Conservation (phyloP, 805 yeast species). For the Dipodascopsis uninucleata region DNA sequence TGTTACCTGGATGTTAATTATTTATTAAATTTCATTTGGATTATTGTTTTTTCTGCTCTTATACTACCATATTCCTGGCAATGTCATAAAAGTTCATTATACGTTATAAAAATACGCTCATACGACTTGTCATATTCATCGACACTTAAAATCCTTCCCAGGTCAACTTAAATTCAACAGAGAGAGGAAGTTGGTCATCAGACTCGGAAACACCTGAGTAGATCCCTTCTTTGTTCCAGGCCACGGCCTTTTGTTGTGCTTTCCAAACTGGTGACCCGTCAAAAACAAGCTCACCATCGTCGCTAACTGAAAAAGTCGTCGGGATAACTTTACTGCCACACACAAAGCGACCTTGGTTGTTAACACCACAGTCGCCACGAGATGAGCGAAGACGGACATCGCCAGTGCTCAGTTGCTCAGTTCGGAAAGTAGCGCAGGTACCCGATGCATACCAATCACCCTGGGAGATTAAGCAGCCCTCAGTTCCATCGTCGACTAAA, state of each 20-base stretch:
- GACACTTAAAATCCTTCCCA: too few relatives aligned
- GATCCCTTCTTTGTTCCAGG: conserved; percentile 25
- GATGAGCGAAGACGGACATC: conserved; percentile 13
- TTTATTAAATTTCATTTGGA: too few relatives aligned
- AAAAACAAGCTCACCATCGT: conserved; percentile 16
- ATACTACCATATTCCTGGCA: too few relatives aligned
- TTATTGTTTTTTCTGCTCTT: too few relatives aligned
- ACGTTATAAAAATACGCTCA: too few relatives aligned
- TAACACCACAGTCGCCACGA: conserved; percentile 22
- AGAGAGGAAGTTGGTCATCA: conserved; percentile 3
- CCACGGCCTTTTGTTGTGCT: conserved; percentile 17
- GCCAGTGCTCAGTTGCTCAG: conserved; percentile 40
- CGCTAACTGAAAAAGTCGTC: conserved; percentile 16
- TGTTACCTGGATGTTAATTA: too few relatives aligned
- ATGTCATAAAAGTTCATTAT: too few relatives aligned
- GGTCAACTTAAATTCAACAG: conserved; percentile 16
- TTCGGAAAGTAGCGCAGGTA: conserved; percentile 74
- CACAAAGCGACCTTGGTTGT: conserved; percentile 12
- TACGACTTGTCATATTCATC: too few relatives aligned
- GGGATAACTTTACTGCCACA: conserved; percentile 19
- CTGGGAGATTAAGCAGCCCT: conserved; percentile 76
- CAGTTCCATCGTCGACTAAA: conserved; percentile 45
- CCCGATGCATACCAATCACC: conserved; percentile 83
- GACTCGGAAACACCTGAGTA: conserved; percentile 11
- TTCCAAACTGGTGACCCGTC: conserved; percentile 14